Evolutionary conservation across 805 yeast species (phyloP).

Genomic region (Saccharomycopsis microspora): DNA sequence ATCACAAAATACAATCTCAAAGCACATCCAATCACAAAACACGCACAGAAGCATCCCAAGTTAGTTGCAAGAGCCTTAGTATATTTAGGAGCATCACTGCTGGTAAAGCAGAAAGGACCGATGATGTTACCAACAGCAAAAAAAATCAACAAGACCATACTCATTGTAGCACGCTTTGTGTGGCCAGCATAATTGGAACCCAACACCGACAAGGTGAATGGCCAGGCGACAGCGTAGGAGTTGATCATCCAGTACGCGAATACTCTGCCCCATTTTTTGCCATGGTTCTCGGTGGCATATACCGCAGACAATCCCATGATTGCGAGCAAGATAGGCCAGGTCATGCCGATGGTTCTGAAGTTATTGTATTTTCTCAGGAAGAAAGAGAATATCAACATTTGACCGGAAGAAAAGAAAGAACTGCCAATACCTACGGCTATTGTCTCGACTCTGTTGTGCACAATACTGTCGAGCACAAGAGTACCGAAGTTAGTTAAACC

Average conservation of each 20-base stretch:
- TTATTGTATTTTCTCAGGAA: not conserved
- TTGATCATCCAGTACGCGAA: not conserved
- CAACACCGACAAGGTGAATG: conserved; percentile 25
- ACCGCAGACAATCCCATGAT: not conserved
- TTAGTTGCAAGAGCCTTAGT: not conserved
- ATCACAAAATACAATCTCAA: not conserved
- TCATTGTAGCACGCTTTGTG: conserved; percentile 28
- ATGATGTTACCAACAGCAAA: conserved; percentile 53
- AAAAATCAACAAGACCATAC: not conserved
- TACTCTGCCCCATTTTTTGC: not conserved
- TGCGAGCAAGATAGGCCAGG: not conserved
- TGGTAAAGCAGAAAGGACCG: conserved; percentile 31
- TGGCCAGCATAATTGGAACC: conserved; percentile 54
- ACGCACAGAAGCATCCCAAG: not conserved
- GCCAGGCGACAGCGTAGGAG: not conserved
- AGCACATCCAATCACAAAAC: not conserved
- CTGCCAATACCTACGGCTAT: conserved; percentile 8
- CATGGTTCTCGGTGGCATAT: not conserved
- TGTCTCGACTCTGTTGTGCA: too few species aligned
- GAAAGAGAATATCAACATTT: conserved; percentile 8
- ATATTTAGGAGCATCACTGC: not conserved
- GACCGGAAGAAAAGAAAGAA: conserved; percentile 30
- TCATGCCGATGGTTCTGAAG: not conserved
- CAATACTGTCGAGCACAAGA: too few species aligned
- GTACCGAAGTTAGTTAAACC: conserved; percentile 24